These are phyloP conservation scores for Pseudogymnoascus sp. DNA, from an alignment of 2,329 filamentous ascomycete species.

Conservation along the genomic window DNA sequence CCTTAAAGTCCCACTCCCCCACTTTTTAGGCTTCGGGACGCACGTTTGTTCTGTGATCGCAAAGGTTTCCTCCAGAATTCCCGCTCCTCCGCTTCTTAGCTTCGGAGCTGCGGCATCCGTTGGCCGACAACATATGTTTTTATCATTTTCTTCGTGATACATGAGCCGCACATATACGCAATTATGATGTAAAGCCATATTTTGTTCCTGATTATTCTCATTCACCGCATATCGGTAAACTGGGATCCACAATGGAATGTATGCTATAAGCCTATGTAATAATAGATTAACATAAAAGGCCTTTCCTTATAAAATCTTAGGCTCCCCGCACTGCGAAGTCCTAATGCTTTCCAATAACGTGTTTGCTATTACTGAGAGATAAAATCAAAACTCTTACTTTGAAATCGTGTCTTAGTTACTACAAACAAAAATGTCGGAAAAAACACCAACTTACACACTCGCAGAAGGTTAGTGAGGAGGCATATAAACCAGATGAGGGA, in stretches of 20 bases:
- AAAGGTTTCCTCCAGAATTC: background rate
- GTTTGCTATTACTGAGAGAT: background rate
- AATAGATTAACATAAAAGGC: background rate
- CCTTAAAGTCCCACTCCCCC: too few relatives aligned
- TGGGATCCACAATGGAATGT: background rate
- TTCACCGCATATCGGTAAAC: background rate
- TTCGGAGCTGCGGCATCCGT: background rate
- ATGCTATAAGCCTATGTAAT: background rate
- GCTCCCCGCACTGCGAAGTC: background rate
- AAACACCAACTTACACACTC: constrained; percentile 23
- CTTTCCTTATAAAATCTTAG: background rate
- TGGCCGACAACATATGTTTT: background rate
- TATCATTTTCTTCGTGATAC: background rate
- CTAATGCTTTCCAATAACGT: background rate
- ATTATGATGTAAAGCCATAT: background rate
- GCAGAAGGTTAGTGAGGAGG: constrained; percentile 24
- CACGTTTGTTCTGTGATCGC: background rate
- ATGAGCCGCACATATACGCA: background rate
- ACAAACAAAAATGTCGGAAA: background rate
- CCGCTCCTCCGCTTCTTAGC: background rate
- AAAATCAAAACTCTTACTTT: background rate
- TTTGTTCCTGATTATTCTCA: background rate
- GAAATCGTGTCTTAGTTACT: background rate
- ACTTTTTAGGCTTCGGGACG: background rate
- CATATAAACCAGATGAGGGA: background rate